Evolutionary conservation across 1,284 basidiomycete species (phyloP).

Genomic region (Sparassis latifolia): DNA sequence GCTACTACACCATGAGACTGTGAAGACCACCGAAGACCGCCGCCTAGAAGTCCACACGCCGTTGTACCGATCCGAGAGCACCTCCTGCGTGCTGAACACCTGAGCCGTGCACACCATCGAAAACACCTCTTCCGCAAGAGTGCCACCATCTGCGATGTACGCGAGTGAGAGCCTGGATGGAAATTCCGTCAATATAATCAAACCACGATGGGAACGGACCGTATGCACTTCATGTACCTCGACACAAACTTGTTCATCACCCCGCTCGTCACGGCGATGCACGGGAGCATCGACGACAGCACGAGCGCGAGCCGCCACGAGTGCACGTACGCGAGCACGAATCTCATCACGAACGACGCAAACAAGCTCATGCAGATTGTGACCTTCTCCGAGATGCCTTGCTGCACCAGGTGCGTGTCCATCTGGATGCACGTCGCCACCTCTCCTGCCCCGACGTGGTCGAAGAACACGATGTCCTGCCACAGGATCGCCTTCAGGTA

Average conservation of each 20-base stretch:
- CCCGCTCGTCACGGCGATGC: slow-evolving; percentile 72
- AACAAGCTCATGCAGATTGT: slow-evolving; percentile 58
- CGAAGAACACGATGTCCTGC: slow-evolving; percentile 87
- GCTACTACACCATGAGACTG: too few relatives aligned
- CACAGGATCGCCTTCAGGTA: slow-evolving; percentile 76
- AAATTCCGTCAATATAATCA: slow-evolving; percentile 11
- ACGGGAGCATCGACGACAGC: slow-evolving; percentile 81
- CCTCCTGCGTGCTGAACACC: slow-evolving; percentile 81
- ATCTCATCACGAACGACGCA: slow-evolving; percentile 73
- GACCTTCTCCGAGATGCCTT: slow-evolving; percentile 87
- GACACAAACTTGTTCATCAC: slow-evolving; percentile 77
- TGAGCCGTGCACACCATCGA: slow-evolving; percentile 85
- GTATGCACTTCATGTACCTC: slow-evolving; percentile 57
- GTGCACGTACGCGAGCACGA: slow-evolving; percentile 63
- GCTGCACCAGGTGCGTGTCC: slow-evolving; percentile 82
- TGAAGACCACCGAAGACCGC: slow-evolving; percentile 53
- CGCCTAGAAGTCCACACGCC: slow-evolving; percentile 57
- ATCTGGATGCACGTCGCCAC: slow-evolving; percentile 92
- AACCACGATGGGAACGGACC: too few relatives aligned
- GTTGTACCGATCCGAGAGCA: slow-evolving; percentile 69
- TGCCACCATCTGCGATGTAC: slow-evolving; percentile 77
- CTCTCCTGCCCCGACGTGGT: slow-evolving; percentile 90
- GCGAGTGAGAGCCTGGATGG: slow-evolving; percentile 7
- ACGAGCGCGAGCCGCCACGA: slow-evolving; percentile 83
- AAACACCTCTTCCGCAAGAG: slow-evolving; percentile 91